These are phyloP conservation scores for Roridomyces roridus DNA, from an alignment of 768 basidiomycete species.

Conservation along the genomic window DNA sequence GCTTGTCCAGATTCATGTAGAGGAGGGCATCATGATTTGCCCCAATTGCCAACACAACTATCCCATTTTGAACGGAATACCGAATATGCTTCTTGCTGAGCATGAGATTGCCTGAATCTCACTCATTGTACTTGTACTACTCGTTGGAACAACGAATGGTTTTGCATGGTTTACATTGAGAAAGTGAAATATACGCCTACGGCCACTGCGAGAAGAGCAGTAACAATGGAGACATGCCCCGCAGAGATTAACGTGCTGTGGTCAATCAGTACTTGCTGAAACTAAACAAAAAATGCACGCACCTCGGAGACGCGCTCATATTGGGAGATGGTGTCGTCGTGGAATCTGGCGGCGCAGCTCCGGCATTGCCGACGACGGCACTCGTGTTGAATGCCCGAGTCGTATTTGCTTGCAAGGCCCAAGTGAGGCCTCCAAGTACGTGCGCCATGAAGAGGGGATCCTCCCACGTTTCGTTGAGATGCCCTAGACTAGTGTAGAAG, in stretches of 20 bases:
- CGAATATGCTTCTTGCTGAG: constrained; percentile 96
- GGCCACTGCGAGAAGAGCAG: too few species aligned
- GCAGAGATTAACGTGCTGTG: too few species aligned
- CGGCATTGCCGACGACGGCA: constrained; percentile 71
- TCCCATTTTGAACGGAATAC: constrained; percentile 91
- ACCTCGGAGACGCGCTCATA: neutral
- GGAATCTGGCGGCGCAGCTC: constrained; percentile 1
- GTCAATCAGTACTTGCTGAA: too few species aligned
- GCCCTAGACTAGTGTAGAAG: constrained; percentile 86
- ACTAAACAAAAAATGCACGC: neutral
- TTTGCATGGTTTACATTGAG: neutral
- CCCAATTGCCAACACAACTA: constrained; percentile 91
- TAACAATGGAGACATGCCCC: too few species aligned
- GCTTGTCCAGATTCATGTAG: constrained; percentile 76
- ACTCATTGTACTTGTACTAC: too few species aligned
- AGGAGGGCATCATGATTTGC: constrained; percentile 93
- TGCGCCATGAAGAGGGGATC: constrained; percentile 74
- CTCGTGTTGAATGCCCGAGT: constrained; percentile 68
- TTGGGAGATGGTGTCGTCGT: neutral
- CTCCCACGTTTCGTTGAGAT: constrained; percentile 81
- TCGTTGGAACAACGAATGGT: too few species aligned
- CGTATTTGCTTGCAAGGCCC: constrained; percentile 74
- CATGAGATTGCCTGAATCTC: constrained; percentile 76
- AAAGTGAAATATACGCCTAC: neutral
- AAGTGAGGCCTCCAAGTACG: constrained; percentile 75